phyloP scores from a whole-genome alignment of 2,329 filamentous ascomycete genomes.

The Alternaria dauci region DNA sequence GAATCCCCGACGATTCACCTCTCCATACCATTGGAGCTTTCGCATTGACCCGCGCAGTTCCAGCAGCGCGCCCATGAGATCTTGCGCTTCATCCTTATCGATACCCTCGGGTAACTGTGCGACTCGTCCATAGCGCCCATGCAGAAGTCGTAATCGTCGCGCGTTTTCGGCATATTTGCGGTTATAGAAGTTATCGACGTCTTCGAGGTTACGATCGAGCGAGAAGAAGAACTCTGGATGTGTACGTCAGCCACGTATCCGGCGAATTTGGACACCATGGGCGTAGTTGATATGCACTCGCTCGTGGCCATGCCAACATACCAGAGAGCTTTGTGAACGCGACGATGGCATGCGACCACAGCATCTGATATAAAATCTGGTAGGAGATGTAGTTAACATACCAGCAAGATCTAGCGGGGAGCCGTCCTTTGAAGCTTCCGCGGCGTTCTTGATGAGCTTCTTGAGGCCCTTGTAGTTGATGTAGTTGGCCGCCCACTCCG shows the following conservation, averaged over 20 bases:
- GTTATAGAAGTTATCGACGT: constrained; percentile 96
- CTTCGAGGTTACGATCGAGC: constrained; percentile 95
- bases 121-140: constrained; percentile 83
- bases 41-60: constrained; percentile 87
- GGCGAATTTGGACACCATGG: background rate
- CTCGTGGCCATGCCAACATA: background rate
- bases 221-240: constrained; percentile 90
- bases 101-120: constrained; percentile 74
- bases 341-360: too few relatives aligned
- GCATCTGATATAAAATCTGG: background rate
- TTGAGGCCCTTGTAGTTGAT: constrained; percentile 94
- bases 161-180: constrained; percentile 89
- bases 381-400: constrained; percentile 58
- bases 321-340: background rate
- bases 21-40: constrained; percentile 96
- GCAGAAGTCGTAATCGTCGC: constrained; percentile 82
- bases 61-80: constrained; percentile 87
- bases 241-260: constrained; percentile 12
- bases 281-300: background rate
- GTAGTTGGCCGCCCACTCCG: constrained; percentile 84
- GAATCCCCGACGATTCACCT: constrained; percentile 94
- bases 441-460: constrained; percentile 88
- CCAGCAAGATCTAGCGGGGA: constrained; percentile 88
- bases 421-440: constrained; percentile 70
- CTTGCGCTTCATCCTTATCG: constrained; percentile 88